These are phyloP conservation scores for Musa balbisiana DNA, from an alignment of 202 grass and related monocot genomes.

Conservation along the genomic window DNA sequence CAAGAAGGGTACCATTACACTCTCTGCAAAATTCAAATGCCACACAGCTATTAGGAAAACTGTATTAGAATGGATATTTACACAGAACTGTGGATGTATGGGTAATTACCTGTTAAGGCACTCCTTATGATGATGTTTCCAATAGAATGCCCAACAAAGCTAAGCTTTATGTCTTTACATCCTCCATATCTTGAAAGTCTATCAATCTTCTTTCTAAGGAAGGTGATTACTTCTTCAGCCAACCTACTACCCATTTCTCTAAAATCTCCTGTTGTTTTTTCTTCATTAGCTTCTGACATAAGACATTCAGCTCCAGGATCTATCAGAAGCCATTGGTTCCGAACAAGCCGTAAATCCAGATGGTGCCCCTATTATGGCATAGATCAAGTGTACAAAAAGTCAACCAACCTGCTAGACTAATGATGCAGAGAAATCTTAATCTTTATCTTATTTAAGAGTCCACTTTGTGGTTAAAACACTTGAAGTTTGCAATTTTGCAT, in stretches of 20 bases:
- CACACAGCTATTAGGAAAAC: not conserved
- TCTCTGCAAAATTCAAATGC: constrained; percentile 38
- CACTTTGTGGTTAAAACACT: too few relatives aligned
- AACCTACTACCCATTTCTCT: constrained; percentile 91
- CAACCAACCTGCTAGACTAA: not conserved
- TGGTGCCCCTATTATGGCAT: constrained; percentile 49
- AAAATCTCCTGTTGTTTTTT: constrained; percentile 83
- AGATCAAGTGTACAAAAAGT: not conserved
- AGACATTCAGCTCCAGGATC: constrained; percentile 86
- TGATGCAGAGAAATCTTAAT: too few relatives aligned
- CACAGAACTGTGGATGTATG: not conserved
- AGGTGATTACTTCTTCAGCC: constrained; percentile 57
- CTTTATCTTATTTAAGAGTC: too few relatives aligned
- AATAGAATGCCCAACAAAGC: constrained; percentile 94
- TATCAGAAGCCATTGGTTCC: constrained; percentile 81
- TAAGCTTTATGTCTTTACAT: constrained; percentile 70
- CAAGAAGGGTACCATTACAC: constrained; percentile 44
- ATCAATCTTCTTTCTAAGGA: constrained; percentile 59
- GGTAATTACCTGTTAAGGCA: constrained; percentile 61
- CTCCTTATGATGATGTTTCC: constrained; percentile 88
- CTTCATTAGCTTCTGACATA: constrained; percentile 81
- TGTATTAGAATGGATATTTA: not conserved
- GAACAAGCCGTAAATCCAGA: constrained; percentile 78
- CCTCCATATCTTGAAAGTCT: constrained; percentile 53
- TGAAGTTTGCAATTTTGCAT: too few relatives aligned